Evolutionary conservation across 1,284 basidiomycete genomes (phyloP), one percentile per base, ranked within the genome.

Genomic region (Chalciporus piperatoides): DNA sequence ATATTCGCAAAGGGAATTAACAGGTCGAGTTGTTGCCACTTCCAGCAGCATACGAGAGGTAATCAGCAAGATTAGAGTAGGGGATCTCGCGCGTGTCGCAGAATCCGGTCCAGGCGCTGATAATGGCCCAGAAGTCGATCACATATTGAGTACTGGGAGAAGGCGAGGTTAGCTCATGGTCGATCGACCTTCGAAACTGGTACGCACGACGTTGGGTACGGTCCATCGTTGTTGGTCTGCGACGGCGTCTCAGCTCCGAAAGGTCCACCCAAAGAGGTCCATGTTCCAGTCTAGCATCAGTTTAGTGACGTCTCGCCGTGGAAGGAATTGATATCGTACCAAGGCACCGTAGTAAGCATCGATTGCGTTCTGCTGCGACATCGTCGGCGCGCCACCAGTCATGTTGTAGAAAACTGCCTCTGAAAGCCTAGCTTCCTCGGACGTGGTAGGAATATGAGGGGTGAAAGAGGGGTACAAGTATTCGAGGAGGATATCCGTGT

Each of bases 21-120:
- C 58, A 61, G 10, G 46, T 44, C 3, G 58, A 46, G 19, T 41
- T 17, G 30, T 61, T 46, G 4, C 28, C 37, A 28, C 53, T 53
- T 27, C 49, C 49, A 4, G 36, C 52, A 21, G 60, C 56, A 30
- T 61, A 59, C 28, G 59, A 49, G 30, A 59, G 48, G 25, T 59
- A 59, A 49, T 56, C 49, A 4, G 60, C 58, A 6, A 59, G 43
- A 38, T 62, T 62, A 21, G 23, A n/a, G 38, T 62, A 62, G 2
- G 56, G 56, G 17, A 59, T 62, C 15, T 58, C 36, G 15, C 39
- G 40, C 7, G 56, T 62, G 28, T 41, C 49, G n/a, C 58, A 59
- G 7, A 49, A 54, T n/a, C 50, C 57, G 0, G 58, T 59, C 59
- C 61, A 63, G 12, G 59, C 59, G 27, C 56, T 59, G 37, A 61